These are phyloP conservation scores for Schwanniomyces polymorphus DNA, from an alignment of 805 yeast species.

Conservation along the genomic window DNA sequence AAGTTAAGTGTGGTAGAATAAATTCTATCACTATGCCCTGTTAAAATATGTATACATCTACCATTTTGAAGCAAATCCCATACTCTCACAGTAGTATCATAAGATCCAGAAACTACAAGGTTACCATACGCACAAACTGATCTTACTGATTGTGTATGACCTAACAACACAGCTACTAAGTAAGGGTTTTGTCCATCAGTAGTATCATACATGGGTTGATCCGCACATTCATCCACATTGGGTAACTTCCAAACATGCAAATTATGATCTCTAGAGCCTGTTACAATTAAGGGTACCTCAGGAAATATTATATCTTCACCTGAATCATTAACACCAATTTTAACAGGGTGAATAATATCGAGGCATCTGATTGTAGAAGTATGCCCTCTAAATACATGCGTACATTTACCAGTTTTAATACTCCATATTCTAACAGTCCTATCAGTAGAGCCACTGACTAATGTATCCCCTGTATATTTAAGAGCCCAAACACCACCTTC, in stretches of 20 bases:
- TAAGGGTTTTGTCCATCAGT: conserved; percentile 55
- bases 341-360: conserved; percentile 72
- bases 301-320: conserved; percentile 62
- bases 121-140: conserved; percentile 86
- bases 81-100: conserved; percentile 85
- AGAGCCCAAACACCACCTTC: conserved; percentile 99
- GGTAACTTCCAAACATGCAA: conserved; percentile 60
- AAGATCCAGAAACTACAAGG: conserved; percentile 83
- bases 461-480: conserved; percentile 76
- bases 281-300: conserved; percentile 59
- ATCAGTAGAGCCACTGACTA: conserved; percentile 94
- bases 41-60: conserved; percentile 66
- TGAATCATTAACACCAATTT: conserved; percentile 59
- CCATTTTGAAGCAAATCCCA: conserved; percentile 81
- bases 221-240: conserved; percentile 35
- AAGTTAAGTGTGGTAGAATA: conserved; percentile 86
- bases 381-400: conserved; percentile 90
- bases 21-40: conserved; percentile 85
- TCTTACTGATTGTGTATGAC: conserved; percentile 54
- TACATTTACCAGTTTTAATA: conserved; percentile 77
- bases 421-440: conserved; percentile 95
- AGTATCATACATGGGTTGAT: conserved; percentile 29
- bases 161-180: conserved; percentile 66
- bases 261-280: conserved; percentile 47
- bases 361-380: conserved; percentile 91